phyloP scores from a whole-genome alignment of 2,329 filamentous ascomycete genomes.

The Colletotrichum neosansevieriae region DNA sequence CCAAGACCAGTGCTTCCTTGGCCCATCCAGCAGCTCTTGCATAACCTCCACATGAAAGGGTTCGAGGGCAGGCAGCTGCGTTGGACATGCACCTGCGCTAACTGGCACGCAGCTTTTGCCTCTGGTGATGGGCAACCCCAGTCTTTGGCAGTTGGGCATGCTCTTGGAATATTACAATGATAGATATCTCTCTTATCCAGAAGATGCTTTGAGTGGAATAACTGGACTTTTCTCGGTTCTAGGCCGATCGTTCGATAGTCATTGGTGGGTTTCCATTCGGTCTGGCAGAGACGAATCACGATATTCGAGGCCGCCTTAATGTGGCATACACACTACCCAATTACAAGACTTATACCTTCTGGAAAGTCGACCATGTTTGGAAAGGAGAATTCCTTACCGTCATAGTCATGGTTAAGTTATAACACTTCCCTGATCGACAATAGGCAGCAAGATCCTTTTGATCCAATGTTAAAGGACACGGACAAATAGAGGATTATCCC shows the following conservation, averaged over 20 bases:
- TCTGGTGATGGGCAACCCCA: not conserved
- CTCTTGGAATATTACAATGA: conserved; percentile 43
- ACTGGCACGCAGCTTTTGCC: not conserved
- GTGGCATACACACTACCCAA: not conserved
- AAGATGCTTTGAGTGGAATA: conserved; percentile 42
- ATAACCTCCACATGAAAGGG: too few species aligned
- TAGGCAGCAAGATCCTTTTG: too few species aligned
- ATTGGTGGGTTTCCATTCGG: not conserved
- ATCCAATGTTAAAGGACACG: too few species aligned
- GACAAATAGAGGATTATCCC: not conserved
- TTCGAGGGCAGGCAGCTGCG: not conserved
- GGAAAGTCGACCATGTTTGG: too few species aligned
- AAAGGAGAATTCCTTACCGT: not conserved
- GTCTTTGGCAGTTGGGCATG: too few species aligned
- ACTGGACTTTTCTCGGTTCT: not conserved
- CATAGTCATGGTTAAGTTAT: not conserved
- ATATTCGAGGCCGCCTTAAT: not conserved
- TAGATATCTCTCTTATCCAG: conserved; percentile 47
- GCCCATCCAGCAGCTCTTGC: too few species aligned
- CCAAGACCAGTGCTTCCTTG: too few species aligned
- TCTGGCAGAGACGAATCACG: not conserved
- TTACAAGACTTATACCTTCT: too few species aligned
- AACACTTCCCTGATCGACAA: not conserved
- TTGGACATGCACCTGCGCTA: conserved; percentile 1
- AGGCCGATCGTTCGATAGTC: not conserved